Conservation (phyloP, 768 basidiomycete species). For the Lactifluus pinguis region DNA sequence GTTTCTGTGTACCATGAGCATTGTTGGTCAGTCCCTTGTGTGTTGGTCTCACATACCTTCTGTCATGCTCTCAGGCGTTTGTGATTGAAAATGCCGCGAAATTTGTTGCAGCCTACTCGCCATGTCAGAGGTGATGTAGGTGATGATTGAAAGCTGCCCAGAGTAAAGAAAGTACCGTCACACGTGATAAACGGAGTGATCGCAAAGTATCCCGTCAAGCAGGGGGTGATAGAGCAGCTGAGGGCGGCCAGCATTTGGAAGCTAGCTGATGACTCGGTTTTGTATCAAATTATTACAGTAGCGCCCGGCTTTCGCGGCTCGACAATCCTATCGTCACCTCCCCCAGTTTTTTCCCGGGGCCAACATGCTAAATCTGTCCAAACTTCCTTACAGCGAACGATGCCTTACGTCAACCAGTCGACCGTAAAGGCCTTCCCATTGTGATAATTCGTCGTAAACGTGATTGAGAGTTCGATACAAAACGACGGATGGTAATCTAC, state of each 20-base stretch:
- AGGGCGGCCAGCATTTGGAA: not conserved
- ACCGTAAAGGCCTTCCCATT: not conserved
- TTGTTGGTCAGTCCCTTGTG: slow-evolving; percentile 3
- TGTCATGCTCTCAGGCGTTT: slow-evolving; percentile 17
- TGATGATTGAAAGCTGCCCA: not conserved
- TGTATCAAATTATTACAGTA: not conserved
- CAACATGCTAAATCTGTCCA: not conserved
- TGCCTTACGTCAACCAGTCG: not conserved
- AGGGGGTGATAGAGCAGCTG: not conserved
- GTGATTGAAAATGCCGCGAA: slow-evolving; percentile 39
- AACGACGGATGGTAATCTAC: slow-evolving; percentile 15
- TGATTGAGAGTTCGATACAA: slow-evolving; percentile 14
- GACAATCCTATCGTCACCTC: not conserved
- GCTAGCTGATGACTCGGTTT: not conserved
- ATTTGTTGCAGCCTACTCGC: slow-evolving; percentile 53
- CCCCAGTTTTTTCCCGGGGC: too few relatives aligned
- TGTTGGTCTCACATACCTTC: slow-evolving; percentile 36
- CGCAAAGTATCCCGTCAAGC: not conserved
- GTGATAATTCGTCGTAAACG: not conserved
- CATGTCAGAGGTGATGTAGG: slow-evolving; percentile 30
- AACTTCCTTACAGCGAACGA: not conserved
- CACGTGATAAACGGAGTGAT: not conserved
- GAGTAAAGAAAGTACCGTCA: not conserved
- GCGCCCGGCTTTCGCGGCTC: not conserved
- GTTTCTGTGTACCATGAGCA: slow-evolving; percentile 37